A percentile compares a stretch with the other conserved stretches of the same genome.
phyloP scores from a whole-genome alignment of 305 asterid species.

The Fraxinus paxiana region DNA sequence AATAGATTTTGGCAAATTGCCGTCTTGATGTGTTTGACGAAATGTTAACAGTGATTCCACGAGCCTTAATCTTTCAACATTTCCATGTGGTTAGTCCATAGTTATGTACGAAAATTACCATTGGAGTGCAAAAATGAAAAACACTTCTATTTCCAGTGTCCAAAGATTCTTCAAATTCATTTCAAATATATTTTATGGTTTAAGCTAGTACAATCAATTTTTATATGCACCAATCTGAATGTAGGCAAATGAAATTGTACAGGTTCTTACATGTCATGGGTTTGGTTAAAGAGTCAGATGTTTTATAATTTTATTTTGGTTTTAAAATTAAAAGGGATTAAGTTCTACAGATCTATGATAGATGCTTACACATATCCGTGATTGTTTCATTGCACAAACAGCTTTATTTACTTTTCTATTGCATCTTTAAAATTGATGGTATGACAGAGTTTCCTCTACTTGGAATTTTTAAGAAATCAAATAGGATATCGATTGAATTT shows the following conservation, averaged over 20 bases:
- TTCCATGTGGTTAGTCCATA: background rate
- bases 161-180: background rate
- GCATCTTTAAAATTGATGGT: background rate
- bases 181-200: background rate
- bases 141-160: background rate
- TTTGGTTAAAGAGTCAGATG: background rate
- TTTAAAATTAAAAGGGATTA: background rate
- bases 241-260: background rate
- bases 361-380: background rate
- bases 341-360: background rate
- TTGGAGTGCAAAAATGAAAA: background rate
- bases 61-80: background rate
- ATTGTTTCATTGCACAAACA: background rate
- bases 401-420: background rate
- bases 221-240: background rate
- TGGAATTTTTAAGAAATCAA: background rate
- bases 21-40: background rate
- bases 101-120: background rate
- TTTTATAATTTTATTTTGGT: background rate
- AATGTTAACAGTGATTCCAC: background rate
- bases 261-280: background rate
- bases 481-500: background rate
- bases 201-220: background rate
- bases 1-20: background rate
- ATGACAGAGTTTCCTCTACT: background rate